These are phyloP conservation scores for Sclerotinia trifoliorum DNA, from an alignment of 2,329 filamentous ascomycete species.

Conservation along the genomic window DNA sequence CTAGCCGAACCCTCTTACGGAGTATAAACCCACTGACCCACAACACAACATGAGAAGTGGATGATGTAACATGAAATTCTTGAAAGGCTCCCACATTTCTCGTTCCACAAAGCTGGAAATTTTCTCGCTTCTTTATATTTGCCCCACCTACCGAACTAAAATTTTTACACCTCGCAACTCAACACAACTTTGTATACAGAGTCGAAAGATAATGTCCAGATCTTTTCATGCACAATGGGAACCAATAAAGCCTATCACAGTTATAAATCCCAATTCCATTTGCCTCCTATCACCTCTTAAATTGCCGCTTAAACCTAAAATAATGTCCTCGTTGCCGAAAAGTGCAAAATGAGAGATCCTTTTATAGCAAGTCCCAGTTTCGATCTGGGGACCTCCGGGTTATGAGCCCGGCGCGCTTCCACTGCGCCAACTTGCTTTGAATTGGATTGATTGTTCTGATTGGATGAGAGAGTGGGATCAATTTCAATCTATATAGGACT, in stretches of 20 bases:
- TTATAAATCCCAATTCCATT: too few species aligned
- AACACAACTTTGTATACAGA: too few species aligned
- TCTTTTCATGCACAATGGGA: too few species aligned
- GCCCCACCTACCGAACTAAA: too few species aligned
- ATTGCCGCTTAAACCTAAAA: background rate
- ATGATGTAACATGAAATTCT: background rate
- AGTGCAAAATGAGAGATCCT: background rate
- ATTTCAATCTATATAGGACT: background rate
- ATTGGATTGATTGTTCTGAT: background rate
- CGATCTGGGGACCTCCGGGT: slow-evolving; percentile 42
- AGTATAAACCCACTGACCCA: background rate
- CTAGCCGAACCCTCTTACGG: slow-evolving; percentile 7
- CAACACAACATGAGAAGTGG: background rate
- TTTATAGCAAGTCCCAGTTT: slow-evolving; percentile 40
- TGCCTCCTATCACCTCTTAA: background rate
- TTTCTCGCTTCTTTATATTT: too few species aligned
- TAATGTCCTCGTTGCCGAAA: background rate
- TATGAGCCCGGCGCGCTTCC: slow-evolving; percentile 43
- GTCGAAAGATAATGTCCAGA: too few species aligned
- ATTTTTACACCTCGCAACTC: too few species aligned
- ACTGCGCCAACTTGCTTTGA: slow-evolving; percentile 27
- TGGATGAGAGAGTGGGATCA: rapidly evolving
- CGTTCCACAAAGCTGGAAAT: background rate
- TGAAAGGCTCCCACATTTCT: background rate
- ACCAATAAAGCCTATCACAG: too few species aligned